Conservation (phyloP, 805 yeast genomes). For the Myxozyma neotropica region DNA sequence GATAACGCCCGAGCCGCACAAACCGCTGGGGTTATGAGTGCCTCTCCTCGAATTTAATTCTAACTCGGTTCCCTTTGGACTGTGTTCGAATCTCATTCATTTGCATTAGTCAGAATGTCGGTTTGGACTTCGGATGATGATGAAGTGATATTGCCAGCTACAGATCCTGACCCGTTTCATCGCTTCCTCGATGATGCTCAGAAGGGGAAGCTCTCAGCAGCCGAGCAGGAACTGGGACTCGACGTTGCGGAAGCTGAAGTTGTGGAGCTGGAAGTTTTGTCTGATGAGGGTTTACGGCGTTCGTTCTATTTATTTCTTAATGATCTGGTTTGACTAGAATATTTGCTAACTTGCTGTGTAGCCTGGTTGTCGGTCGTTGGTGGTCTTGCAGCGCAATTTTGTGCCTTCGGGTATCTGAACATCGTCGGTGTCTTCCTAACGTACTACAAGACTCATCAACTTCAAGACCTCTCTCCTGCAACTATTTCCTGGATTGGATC, state of each 20-base stretch:
- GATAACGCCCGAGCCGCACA: constrained; percentile 1
- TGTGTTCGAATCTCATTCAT: too few relatives aligned
- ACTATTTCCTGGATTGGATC: constrained; percentile 25
- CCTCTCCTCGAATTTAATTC: too few relatives aligned
- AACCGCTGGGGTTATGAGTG: background rate
- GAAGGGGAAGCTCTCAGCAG: background rate
- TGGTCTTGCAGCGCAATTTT: constrained; percentile 57
- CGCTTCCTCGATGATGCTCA: background rate
- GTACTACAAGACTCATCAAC: constrained; percentile 26
- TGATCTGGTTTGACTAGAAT: background rate
- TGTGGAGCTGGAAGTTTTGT: background rate
- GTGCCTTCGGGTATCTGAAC: constrained; percentile 56
- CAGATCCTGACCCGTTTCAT: background rate
- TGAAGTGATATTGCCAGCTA: too few relatives aligned
- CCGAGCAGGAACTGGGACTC: background rate
- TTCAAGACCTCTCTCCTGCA: constrained; percentile 11
- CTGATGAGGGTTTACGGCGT: constrained; percentile 14
- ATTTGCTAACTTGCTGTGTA: background rate
- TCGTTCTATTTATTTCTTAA: background rate
- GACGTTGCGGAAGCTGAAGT: background rate
- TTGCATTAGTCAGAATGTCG: too few relatives aligned
- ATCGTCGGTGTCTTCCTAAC: constrained; percentile 21
- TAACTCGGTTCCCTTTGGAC: too few relatives aligned
- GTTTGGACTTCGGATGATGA: constrained; percentile 2
- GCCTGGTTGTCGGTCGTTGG: constrained; percentile 54